Percentiles rank a stretch among this genome's conserved stretches.
Conservation (phyloP, 1,284 basidiomycete genomes). For the Moniliophthora roreri region DNA sequence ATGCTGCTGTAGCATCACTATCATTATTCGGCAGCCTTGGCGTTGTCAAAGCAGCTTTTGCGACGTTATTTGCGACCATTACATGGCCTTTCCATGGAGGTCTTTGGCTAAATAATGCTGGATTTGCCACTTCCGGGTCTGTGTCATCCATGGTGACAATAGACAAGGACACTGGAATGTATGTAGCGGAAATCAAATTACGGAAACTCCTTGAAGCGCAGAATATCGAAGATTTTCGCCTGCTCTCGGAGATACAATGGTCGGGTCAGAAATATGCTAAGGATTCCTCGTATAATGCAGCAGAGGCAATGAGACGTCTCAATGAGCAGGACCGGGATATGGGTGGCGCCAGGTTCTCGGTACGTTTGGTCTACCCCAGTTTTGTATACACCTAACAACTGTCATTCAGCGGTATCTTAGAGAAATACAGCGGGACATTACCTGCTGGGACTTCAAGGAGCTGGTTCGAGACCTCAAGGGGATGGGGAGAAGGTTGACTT, state of each 20-base stretch:
- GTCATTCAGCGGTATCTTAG: not conserved
- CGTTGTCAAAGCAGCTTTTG: constrained; percentile 6
- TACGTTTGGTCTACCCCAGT: no score
- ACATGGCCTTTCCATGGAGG: not conserved
- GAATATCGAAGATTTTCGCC: not conserved
- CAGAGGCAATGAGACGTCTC: no score
- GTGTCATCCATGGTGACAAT: not conserved
- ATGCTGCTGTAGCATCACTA: constrained; percentile 9
- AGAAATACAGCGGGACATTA: not conserved
- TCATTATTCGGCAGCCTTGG: constrained; percentile 14
- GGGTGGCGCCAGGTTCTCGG: no score
- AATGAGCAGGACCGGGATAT: no score
- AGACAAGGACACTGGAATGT: not conserved
- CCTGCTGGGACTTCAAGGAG: not conserved
- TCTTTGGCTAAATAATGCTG: constrained; percentile 1
- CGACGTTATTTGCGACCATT: constrained; percentile 3
- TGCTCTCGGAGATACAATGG: not conserved
- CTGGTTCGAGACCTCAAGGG: no score
- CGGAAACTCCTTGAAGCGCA: not conserved
- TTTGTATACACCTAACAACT: not conserved
- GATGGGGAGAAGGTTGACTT: no score
- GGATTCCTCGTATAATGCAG: no score
- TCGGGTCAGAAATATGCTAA: not conserved
- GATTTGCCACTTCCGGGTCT: not conserved
- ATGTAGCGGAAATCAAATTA: not conserved